Evolutionary conservation across 1,139 yeast species (phyloP), one percentile per base, ranked within the genome.

Genomic region (Zygoascus hellenicus): DNA sequence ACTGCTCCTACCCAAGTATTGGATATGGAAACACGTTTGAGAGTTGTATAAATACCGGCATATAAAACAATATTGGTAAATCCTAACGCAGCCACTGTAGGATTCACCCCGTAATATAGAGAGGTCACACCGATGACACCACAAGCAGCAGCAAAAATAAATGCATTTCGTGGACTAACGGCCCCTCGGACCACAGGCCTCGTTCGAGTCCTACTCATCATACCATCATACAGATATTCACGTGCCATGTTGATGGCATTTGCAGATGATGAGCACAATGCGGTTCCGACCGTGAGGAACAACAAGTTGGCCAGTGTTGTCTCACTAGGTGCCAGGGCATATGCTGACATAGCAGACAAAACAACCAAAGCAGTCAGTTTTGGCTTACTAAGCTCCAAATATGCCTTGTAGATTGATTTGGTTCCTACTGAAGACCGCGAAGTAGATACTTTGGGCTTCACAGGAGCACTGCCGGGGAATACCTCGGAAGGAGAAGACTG

Each of bases 1-100:
- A 94, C 64, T 1, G 98, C 98, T 17, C 99, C 99, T 1, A 92
- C 94, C 99, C 99, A 92, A 0, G 99, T 92, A 65, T 92, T 92
- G 40, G 85, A 64, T 44, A 92, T 92, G 15, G 88, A 81, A 54
- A 74, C 78, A 48, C 99, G 75, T 62, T 92, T 92, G 62, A 94
- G 70, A 0, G 97, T 84, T 0, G 99, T 92, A 68, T 92, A 92
- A 1, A 83, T 67, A 83, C 97, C 90, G 0, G 94, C 81, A 61
- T 92, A 92, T 14, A 92, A 74, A 1, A 78, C 78, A 45, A 94
- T 87, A 62, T 92, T 92, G 9, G 79, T 63, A 2, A 79, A 75
- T 1, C 97, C 98, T 28, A 92, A 71, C 0, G 71, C 61, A 0
- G 97, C 86, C 1, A 92, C 97, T 0, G 81, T 77, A 2, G 94